Evolutionary conservation across 176 grass and related monocot genomes (phyloP), one percentile per base, ranked within the genome.

Genomic region (Melocanna baccifera): DNA sequence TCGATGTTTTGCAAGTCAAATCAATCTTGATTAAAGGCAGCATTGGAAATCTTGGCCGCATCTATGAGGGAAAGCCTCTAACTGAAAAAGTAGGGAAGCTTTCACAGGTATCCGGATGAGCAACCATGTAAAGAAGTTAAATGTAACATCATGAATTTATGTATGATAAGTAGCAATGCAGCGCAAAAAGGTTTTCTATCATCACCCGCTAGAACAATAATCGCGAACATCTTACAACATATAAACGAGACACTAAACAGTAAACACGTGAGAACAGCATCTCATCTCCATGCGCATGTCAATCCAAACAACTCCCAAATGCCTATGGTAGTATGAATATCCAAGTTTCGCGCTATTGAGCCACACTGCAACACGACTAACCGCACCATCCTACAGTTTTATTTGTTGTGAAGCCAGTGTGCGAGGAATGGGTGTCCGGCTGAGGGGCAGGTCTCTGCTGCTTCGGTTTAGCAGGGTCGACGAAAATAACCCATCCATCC

Each of bases 401-500:
- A 72, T 93, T 87, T 3, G 84, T 89, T 16, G 72, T 92, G 72
- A 94, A 85, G 34, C 90, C 87, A 78, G 71, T 18, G 71, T 85
- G 61, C 0, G 89, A 89, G 5, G 86, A 74, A 47, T 61, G 36
- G 13, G 69, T 32, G 52, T 88, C 81, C 11, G 86, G 80, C 19
- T 67, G 62, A 12, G 67, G 43, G 22, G 69, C 45, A 47, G 85
- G 71, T 64, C 87, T 95, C 8, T 86, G 67, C 69, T 93, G 85
- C 85, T 86, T 95, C 65, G 83, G 83, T 66, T 95, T 98, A 50
- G 96, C 96, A 15, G 93, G 91, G 86, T 98, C 93, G 2, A 98
- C 87, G 48, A 98, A 98, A 73, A 98, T 98, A 64, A 98, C 96
- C 96, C 96, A 95, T 63, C 93, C 96, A 81, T 98, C 96, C 2